Conservation (phyloP, 2,329 filamentous ascomycete genomes). For the Cladophialophora yegresii region DNA sequence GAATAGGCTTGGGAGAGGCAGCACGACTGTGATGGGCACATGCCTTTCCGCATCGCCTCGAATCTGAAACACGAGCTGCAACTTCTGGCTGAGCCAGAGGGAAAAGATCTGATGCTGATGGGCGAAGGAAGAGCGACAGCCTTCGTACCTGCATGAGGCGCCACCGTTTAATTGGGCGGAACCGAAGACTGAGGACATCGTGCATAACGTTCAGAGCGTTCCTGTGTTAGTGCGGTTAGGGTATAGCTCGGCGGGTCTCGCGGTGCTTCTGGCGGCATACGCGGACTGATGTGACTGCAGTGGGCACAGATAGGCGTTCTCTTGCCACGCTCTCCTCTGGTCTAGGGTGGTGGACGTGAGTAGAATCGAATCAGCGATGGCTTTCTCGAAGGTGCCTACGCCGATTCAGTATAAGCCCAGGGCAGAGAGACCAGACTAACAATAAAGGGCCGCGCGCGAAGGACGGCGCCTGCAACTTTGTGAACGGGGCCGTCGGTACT, state of each 20-base stretch:
- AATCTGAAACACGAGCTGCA: conserved; percentile 37
- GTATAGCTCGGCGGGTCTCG: conserved; percentile 21
- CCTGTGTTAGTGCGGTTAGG: conserved; percentile 31
- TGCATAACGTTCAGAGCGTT: conserved; percentile 20
- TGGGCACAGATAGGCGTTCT: conserved; percentile 16
- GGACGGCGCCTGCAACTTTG: conserved; percentile 23
- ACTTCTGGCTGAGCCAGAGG: conserved; percentile 16
- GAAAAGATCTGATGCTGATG: conserved; percentile 19
- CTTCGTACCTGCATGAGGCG: conserved; percentile 32
- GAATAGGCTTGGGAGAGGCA: neutral
- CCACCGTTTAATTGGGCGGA: conserved; percentile 17
- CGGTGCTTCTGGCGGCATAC: conserved; percentile 27
- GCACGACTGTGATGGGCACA: conserved; percentile 27
- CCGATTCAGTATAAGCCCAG: conserved; percentile 17
- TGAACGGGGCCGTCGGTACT: conserved; percentile 24
- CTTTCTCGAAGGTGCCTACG: conserved; percentile 30
- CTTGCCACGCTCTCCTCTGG: conserved; percentile 20
- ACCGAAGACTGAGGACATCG: conserved; percentile 5
- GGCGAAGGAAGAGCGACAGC: conserved; percentile 16
- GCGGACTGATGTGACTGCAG: conserved; percentile 11
- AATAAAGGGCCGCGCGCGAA: conserved; percentile 23
- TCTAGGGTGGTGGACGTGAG: conserved; percentile 14
- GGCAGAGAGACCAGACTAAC: conserved; percentile 15
- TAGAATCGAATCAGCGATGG: conserved; percentile 30
- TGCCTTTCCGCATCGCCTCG: conserved; percentile 31